A percentile compares a stretch with the other conserved stretches of the same genome.
Conservation (phyloP, 78 protist species). For the Dictyostelium brefeldianum region DNA sequence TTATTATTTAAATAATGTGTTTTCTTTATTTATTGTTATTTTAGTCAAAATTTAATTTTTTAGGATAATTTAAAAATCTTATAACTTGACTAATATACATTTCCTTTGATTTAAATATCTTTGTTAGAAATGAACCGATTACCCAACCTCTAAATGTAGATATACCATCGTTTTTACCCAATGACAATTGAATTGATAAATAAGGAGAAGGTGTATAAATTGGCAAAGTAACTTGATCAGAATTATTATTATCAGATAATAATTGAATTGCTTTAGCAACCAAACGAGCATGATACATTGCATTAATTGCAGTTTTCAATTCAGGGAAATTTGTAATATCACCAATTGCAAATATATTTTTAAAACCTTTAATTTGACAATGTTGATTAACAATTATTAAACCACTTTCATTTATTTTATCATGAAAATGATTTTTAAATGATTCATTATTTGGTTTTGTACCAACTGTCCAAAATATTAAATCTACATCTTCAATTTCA, state of each 20-base stretch:
- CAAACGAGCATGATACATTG: neutral
- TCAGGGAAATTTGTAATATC: constrained; percentile 34
- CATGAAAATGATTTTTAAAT: constrained; percentile 14
- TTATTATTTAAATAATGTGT: too few relatives aligned
- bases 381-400: constrained; percentile 8
- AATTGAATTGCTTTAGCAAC: constrained; percentile 22
- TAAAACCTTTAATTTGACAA: constrained; percentile 2
- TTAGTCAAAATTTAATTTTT: too few relatives aligned
- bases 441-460: neutral
- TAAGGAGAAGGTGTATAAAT: neutral
- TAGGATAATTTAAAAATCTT: too few relatives aligned
- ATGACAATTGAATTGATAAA: neutral
- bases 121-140: too few relatives aligned
- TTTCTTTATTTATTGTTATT: too few relatives aligned
- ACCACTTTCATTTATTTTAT: constrained; percentile 9
- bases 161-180: neutral
- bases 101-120: too few relatives aligned
- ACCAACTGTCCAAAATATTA: constrained; percentile 36
- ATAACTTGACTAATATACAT: too few relatives aligned
- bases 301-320: neutral
- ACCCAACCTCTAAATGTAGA: neutral
- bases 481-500: neutral
- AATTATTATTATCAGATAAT: too few relatives aligned
- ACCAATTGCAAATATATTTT: constrained; percentile 66
- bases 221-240: neutral